Evolutionary conservation across 495 filamentous ascomycete genomes (phyloP), one percentile per base, ranked within the genome.

Genomic region (Thermothielavioides terrestris): DNA sequence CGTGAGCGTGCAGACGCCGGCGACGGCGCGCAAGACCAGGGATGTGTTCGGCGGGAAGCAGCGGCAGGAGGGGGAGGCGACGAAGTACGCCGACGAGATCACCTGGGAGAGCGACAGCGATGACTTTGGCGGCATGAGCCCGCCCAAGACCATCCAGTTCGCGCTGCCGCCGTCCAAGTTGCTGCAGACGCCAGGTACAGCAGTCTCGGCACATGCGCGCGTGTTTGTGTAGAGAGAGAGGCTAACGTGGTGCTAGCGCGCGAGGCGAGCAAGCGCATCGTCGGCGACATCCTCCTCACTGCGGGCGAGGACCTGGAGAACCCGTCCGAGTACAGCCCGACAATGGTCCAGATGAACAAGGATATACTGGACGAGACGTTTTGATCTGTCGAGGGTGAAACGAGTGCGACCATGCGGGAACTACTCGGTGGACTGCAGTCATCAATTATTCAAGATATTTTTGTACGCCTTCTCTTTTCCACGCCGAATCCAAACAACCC

Each of bases 121-220:
- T 34, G 48, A 78, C 2, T 79, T 81, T 34, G 76, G 75, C 2
- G 87, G 80, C 0, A 79, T 89, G 56, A 94, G 88, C 59, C 92
- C 94, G 30, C 92, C 92, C 0, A 95, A 95, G 69, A 99, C 92
- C 22, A 95, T 99, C 65, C 89, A 95, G 61, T 99, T 99, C 62
- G 85, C 88, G 58, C 73, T 99, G 49, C 90, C 90, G 48, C 85
- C 88, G 59, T 85, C 82, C 41, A 81, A 86, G 53, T 66, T 99
- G 27, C 67, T 99, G 70, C 89, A 92, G 57, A 99, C 92, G 21
- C 92, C 92, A 49, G 89, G 89, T 88, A 73, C 72, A 25, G 42
- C 4, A 2, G 21, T 35, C 1, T 41, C 10, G 3, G 5, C 15
- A 1, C 26, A 6, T 26, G n/a, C n/a, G n/a, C n/a, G n/a, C n/a